phyloP scores from a whole-genome alignment of 73 alveolate species.

The Blepharisma japonicum region DNA sequence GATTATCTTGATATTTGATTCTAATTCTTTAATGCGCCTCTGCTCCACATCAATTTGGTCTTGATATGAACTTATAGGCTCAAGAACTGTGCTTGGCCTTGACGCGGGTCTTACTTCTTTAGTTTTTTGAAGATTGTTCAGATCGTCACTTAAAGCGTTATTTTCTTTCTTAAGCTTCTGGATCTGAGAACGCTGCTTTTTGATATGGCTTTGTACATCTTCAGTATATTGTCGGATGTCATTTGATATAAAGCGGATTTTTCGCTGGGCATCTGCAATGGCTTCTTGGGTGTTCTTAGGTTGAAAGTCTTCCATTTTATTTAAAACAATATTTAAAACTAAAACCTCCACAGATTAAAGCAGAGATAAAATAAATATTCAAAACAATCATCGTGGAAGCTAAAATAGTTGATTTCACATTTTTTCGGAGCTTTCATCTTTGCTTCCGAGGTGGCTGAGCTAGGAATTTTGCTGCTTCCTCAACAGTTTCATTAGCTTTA shows the following conservation, averaged over 20 bases:
- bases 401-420: no score
- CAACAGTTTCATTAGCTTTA: no score
- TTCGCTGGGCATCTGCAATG: constrained; percentile 38
- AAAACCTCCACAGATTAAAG: no score
- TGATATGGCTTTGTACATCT: constrained; percentile 49
- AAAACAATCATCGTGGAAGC: no score
- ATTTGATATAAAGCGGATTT: constrained; percentile 35
- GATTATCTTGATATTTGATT: constrained; percentile 44
- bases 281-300: background rate
- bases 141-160: constrained; percentile 47
- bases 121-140: constrained; percentile 28
- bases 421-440: no score
- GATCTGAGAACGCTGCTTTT: constrained; percentile 48
- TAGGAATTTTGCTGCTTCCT: no score
- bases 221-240: constrained; percentile 52
- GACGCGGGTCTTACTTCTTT: background rate
- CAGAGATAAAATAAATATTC: no score
- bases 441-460: no score
- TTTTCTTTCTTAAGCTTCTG: constrained; percentile 56
- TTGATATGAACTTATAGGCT: constrained; percentile 19
- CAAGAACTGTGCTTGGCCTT: background rate
- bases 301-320: background rate
- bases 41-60: constrained; percentile 56
- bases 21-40: constrained; percentile 36
- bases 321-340: background rate